Base-by-base conservation (phyloP, 2,329 filamentous ascomycete genomes). In the Hymenoscyphus linearis region DNA sequence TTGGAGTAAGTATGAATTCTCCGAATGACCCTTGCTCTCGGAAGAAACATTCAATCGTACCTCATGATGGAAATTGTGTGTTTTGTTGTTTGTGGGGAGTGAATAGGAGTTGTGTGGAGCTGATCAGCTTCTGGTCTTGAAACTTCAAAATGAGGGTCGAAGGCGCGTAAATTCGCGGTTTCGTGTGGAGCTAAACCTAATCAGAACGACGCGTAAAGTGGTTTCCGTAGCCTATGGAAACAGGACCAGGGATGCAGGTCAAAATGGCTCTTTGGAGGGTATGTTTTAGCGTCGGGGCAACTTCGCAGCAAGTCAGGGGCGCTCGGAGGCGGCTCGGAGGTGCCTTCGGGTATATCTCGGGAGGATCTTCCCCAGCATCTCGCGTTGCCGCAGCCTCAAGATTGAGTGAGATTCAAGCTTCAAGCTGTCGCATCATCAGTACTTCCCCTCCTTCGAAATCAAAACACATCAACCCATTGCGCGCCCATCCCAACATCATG, bases 21-120 rank as follows among this genome's bases (percentile, higher is more conserved):
- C 22, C 1, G n/a, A 22, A 47, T 52, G 53, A 6, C 14, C 57
- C 53, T 26, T 55, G 52, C 62, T 47, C 57, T 52, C 57, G 31
- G 55, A 60, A 55, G 54, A 53, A 27, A 52, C 44, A 3, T 47
- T 10, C 2, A 26, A 55, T 35, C 69, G 18, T 68, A 76, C 75
- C 74, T 75, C 74, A 75, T 74, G 40, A 18, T 63, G 40, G 47
- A 53, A 22, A 34, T 25, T 16, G 22, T 47, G 26, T 16, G 27
- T 13, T 36, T 27, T 34, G 35, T 36, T 35, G n/a, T 31, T 9
- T 57, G 10, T 18, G 40, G 37, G 35, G 25, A 22, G 25, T 47
- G 55, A 47, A 47, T 22, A 31, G 35, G 36, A 34, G 36, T 58
- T 35, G 10, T 31, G 35, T 26, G 31, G 40, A 40, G 22, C 40